These are phyloP conservation scores for Rhizoclosmatium globosum DNA, from an alignment of 192 early-diverging fungal species.

Conservation along the genomic window DNA sequence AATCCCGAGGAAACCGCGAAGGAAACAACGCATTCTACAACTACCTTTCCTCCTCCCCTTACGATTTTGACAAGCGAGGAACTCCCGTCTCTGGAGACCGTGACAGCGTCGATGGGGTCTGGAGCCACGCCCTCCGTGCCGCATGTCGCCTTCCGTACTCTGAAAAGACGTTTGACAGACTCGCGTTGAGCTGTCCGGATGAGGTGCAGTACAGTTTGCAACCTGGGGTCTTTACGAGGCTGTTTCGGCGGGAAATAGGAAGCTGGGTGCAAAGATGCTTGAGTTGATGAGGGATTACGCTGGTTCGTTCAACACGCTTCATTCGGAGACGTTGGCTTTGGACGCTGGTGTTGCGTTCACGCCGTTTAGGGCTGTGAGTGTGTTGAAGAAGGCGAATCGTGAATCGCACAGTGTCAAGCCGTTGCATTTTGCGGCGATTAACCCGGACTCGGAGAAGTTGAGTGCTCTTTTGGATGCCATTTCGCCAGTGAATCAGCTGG, in stretches of 20 bases:
- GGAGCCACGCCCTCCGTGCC: constrained; percentile 17
- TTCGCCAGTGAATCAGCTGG: constrained; percentile 33
- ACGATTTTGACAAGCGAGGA: constrained; percentile 35
- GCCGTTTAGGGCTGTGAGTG: constrained; percentile 38
- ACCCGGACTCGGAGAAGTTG: constrained; percentile 45
- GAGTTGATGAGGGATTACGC: constrained; percentile 29
- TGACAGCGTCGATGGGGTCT: neutral
- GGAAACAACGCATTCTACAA: constrained; percentile 50
- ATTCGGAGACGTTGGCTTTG: constrained; percentile 34
- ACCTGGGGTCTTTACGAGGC: constrained; percentile 43
- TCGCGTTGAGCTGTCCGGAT: neutral
- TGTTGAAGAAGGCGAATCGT: constrained; percentile 51
- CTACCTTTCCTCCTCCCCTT: neutral
- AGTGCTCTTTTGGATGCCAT: constrained; percentile 46
- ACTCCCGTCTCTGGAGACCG: neutral
- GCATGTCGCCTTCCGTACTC: constrained; percentile 19
- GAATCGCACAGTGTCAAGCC: constrained; percentile 49
- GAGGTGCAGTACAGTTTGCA: neutral
- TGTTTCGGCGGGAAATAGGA: constrained; percentile 32
- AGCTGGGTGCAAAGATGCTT: constrained; percentile 36
- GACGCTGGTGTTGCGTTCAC: neutral
- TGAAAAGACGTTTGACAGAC: constrained; percentile 27
- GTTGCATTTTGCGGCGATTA: constrained; percentile 57
- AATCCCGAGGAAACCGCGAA: constrained; percentile 64
- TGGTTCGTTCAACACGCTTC: constrained; percentile 43